These are phyloP conservation scores for Scheffersomyces ergatensis DNA, from an alignment of 805 yeast species.

Conservation along the genomic window DNA sequence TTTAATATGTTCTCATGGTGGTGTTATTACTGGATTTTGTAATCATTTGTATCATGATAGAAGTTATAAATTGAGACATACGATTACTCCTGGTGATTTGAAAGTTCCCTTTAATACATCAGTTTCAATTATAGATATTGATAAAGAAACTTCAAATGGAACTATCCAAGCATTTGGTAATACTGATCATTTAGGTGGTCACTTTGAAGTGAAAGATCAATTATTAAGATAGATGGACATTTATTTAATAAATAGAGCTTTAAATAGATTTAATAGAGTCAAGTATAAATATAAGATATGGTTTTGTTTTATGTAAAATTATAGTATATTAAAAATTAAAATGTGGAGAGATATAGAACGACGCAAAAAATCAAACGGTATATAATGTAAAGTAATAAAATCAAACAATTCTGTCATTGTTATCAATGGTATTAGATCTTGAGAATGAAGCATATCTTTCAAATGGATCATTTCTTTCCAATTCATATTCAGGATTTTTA, in stretches of 20 bases:
- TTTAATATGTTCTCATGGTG: constrained; percentile 75
- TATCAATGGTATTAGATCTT: constrained; percentile 32
- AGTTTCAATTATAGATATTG: constrained; percentile 61
- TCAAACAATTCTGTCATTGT: constrained; percentile 1
- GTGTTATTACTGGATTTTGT: constrained; percentile 63
- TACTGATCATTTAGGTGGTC: constrained; percentile 65
- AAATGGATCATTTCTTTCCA: constrained; percentile 40
- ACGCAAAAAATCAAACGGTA: too few relatives aligned
- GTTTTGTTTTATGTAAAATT: neutral
- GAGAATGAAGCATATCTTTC: constrained; percentile 39
- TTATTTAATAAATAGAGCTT: neutral
- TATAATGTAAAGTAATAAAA: too few relatives aligned
- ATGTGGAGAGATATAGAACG: neutral
- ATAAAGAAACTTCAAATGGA: constrained; percentile 38
- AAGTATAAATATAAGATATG: neutral
- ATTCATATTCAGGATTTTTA: constrained; percentile 34
- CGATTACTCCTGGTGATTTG: constrained; percentile 38
- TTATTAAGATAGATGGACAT: constrained; percentile 2
- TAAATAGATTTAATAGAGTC: neutral
- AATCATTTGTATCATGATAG: constrained; percentile 45
- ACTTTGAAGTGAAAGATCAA: constrained; percentile 49
- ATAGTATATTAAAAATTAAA: neutral
- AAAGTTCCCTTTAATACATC: constrained; percentile 75
- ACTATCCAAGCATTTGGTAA: constrained; percentile 57
- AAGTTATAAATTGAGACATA: constrained; percentile 35